Base-by-base conservation (phyloP, 352 stramenopile genomes). In the Phytophthora pisi region DNA sequence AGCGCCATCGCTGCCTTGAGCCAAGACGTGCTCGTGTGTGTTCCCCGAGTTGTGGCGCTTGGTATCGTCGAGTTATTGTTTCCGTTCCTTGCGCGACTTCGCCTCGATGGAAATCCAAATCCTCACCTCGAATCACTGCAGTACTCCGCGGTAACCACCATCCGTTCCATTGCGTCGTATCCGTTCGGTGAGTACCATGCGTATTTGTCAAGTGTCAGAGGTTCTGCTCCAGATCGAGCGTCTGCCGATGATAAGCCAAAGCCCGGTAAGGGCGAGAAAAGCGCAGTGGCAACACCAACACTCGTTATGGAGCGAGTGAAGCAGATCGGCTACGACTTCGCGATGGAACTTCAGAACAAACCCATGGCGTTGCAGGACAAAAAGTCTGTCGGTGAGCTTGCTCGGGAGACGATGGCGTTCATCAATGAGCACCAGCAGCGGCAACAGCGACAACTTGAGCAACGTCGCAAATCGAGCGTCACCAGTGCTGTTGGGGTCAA, bases 371-470 rank as follows among this genome's bases (percentile, higher is more conserved):
- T 75, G 15, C 60, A 70, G 10, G 78, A 82, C 36, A 58, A 66
- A n/a, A 87, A 82, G 58, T 86, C 76, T 1, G 77, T 90, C 16
- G 84, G 84, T 2, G 81, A 92, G 52, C 64, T 92, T 3, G 84
- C 84, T 34, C 62, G 84, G 5, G 82, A 90, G 34, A 88, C 77
- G n/a, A 66, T 92, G 38, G 64, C 70, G 11, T 77, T 84, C 16
- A 72, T 90, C 1, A 81, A 82, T 18, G 80, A 89, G 34, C 67
- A 65, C 5, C 49, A 77, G 7, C 62, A 79, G 56, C 51, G 26
- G 45, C 56, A 61, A 42, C 57, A 77, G 36, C 52, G 49, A 53
- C 64, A 63, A 26, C 47, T 54, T 18, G 52, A 69, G 51, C 46
- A 72, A 46, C 51, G 24, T 23, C 55, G 28, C 6, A 54, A 66